Conservation (phyloP, 106 monocot species). For the Acorus calamus region DNA sequence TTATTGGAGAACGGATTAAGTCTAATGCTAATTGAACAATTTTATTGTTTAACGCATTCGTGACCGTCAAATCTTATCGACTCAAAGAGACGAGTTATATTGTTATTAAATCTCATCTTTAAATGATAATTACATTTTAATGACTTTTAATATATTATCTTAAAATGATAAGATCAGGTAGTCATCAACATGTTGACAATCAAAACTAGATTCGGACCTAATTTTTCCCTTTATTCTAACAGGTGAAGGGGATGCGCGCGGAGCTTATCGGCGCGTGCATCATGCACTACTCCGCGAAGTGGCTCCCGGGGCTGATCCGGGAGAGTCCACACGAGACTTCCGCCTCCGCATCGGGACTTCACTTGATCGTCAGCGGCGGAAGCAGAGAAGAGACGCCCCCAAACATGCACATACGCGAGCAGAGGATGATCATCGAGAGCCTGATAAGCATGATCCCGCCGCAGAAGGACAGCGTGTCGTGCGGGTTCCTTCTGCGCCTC, state of each 20-base stretch:
- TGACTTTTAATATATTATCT: too few relatives aligned
- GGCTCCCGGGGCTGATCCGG: slow-evolving; percentile 57
- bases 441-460: slow-evolving; percentile 86
- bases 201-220: too few relatives aligned
- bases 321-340: slow-evolving; percentile 19
- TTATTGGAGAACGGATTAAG: too few relatives aligned
- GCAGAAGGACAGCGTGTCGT: slow-evolving; percentile 66
- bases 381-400: slow-evolving; percentile 9
- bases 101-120: too few relatives aligned
- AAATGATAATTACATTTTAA: too few relatives aligned
- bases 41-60: too few relatives aligned
- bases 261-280: slow-evolving; percentile 74
- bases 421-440: slow-evolving; percentile 83
- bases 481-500: slow-evolving; percentile 62
- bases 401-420: slow-evolving; percentile 28
- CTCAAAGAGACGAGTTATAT: too few relatives aligned
- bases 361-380: slow-evolving; percentile 41
- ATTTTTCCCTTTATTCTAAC: too few relatives aligned
- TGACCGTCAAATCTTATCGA: too few relatives aligned
- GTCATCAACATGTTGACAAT: too few relatives aligned
- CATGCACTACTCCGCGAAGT: slow-evolving; percentile 66
- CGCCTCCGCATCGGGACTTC: slow-evolving; percentile 30
- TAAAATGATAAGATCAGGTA: too few relatives aligned
- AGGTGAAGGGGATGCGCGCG: slow-evolving; percentile 59
- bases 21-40: too few relatives aligned